A percentile compares a stretch with the other conserved stretches of the same genome.
phyloP scores from a whole-genome alignment of 2,329 filamentous ascomycete species.

The Diaporthe vexans region DNA sequence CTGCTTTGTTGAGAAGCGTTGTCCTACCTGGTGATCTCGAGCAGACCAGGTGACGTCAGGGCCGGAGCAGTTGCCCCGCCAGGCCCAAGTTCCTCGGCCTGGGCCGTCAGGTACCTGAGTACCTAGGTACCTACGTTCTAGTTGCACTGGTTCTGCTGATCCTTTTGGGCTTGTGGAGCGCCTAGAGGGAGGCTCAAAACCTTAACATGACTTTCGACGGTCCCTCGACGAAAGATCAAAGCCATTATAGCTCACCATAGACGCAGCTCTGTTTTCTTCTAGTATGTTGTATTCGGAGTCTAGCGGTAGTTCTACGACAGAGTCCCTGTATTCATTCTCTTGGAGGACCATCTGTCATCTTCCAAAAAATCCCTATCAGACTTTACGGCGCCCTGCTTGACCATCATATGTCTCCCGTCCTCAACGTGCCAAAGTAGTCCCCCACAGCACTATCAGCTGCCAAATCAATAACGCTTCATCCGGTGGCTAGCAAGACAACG shows the following conservation, averaged over 20 bases:
- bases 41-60: slow-evolving; percentile 1
- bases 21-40: not conserved
- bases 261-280: not conserved
- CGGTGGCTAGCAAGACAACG: not conserved
- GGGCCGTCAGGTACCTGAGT: no score
- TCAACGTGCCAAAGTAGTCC: no score
- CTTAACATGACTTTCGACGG: not conserved
- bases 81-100: not conserved
- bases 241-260: no score
- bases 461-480: no score
- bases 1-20: not conserved
- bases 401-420: not conserved
- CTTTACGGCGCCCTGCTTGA: not conserved
- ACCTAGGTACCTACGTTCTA: no score
- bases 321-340: not conserved
- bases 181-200: slow-evolving; percentile 20
- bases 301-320: not conserved
- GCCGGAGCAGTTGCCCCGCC: slow-evolving; percentile 18
- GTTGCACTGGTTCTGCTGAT: not conserved
- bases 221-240: not conserved
- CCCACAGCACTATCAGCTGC: no score
- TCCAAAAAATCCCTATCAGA: not conserved
- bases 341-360: not conserved
- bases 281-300: not conserved
- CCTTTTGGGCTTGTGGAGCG: not conserved